Evolutionary conservation across 192 early-diverging fungal genomes (phyloP).

Genomic region (Pecoramyces ruminantium): DNA sequence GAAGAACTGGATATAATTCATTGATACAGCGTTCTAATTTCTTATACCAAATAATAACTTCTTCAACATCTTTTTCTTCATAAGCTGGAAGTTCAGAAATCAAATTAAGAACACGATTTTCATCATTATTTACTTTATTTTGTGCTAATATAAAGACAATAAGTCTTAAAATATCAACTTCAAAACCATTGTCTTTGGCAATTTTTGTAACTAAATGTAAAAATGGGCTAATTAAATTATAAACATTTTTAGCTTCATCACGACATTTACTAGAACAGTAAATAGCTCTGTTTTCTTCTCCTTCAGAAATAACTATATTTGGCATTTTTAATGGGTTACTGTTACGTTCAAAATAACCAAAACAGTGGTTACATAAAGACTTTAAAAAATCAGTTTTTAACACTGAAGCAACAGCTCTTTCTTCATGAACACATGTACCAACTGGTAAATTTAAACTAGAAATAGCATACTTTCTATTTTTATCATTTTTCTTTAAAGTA

Average conservation of each 20-base stretch:
- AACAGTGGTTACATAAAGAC: not conserved
- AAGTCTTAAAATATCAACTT: not conserved
- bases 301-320: not conserved
- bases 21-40: not conserved
- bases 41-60: not conserved
- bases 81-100: not conserved
- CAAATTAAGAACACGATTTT: not conserved
- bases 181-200: not conserved
- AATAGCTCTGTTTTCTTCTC: not conserved
- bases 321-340: not conserved
- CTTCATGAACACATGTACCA: not conserved
- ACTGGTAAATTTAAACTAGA: not conserved
- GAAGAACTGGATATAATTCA: not conserved
- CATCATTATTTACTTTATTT: not conserved
- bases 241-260: not conserved
- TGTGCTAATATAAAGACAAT: not conserved
- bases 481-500: not conserved
- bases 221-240: not conserved
- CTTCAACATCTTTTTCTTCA: not conserved
- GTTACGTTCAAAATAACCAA: not conserved
- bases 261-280: not conserved
- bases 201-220: not conserved
- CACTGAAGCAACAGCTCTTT: not conserved
- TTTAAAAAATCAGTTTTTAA: not conserved
- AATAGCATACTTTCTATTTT: not conserved